phyloP scores from a whole-genome alignment of 768 basidiomycete genomes.

The Wakefieldia striispora region DNA sequence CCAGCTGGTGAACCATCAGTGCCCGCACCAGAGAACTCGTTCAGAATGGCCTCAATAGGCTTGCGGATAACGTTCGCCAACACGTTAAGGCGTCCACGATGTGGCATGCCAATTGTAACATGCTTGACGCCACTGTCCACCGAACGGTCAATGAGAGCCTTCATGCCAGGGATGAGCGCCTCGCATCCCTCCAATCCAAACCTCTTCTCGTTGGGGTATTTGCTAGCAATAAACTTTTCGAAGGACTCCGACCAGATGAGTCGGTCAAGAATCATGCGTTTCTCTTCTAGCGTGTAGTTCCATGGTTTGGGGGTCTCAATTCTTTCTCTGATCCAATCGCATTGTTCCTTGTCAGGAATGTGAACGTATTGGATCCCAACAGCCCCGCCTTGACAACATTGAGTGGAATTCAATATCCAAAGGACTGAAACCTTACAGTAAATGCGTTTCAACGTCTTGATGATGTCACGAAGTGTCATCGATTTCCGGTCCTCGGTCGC shows the following conservation, averaged over 20 bases:
- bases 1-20: constrained; percentile 82
- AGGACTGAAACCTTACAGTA: constrained; percentile 67
- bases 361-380: constrained; percentile 92
- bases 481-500: constrained; percentile 81
- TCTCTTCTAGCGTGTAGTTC: constrained; percentile 98
- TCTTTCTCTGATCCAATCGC: constrained; percentile 98
- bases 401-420: not conserved
- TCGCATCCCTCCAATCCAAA: constrained; percentile 99
- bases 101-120: constrained; percentile 98
- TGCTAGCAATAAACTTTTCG: constrained; percentile 97
- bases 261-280: constrained; percentile 97
- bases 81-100: constrained; percentile 97
- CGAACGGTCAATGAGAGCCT: constrained; percentile 97
- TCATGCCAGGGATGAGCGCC: constrained; percentile 98
- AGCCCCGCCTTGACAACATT: constrained; percentile 60
- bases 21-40: constrained; percentile 86
- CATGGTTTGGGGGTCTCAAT: constrained; percentile 94
- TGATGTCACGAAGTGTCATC: constrained; percentile 90
- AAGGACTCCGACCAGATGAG: constrained; percentile 99
- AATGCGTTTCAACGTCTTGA: constrained; percentile 84
- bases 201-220: constrained; percentile 99
- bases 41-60: constrained; percentile 95
- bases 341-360: constrained; percentile 97
- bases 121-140: constrained; percentile 96
- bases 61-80: constrained; percentile 98